Percentiles rank a stretch among this genome's conserved stretches.
phyloP scores from a whole-genome alignment of 129 eudicot species.

The Pittosporum tobira region DNA sequence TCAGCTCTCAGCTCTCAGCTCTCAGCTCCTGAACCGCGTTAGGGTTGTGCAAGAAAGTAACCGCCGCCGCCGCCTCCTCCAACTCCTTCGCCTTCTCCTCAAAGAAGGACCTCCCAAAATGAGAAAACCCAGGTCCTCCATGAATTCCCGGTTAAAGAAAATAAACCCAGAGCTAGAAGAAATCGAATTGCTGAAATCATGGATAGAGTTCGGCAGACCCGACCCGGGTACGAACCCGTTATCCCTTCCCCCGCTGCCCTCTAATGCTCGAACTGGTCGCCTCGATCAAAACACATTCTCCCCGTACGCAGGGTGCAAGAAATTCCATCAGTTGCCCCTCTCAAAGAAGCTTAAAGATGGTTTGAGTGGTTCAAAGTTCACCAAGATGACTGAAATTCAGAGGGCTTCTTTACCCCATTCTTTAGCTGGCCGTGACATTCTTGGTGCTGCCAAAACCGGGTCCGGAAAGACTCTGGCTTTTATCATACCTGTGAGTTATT shows the following conservation, averaged over 20 bases:
- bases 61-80: conserved; percentile 1
- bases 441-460: conserved; percentile 95
- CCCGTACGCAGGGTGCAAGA: conserved; percentile 49
- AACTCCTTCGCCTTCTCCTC: neutral
- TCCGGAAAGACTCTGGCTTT: conserved; percentile 96
- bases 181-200: conserved; percentile 50
- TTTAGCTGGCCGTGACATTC: conserved; percentile 75
- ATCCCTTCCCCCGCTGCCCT: conserved; percentile 51
- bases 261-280: conserved; percentile 50
- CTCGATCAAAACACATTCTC: conserved; percentile 54
- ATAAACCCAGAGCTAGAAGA: conserved; percentile 51
- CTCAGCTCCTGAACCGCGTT: no score
- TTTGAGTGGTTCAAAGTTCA: conserved; percentile 34
- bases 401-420: conserved; percentile 91
- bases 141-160: conserved; percentile 27
- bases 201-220: conserved; percentile 74
- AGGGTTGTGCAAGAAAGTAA: no score
- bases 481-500: conserved; percentile 69
- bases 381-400: conserved; percentile 71
- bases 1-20: no score
- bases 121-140: conserved; percentile 61
- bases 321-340: conserved; percentile 63
- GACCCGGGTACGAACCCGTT: conserved; percentile 76
- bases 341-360: conserved; percentile 81
- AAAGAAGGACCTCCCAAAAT: conserved; percentile 8